These are phyloP conservation scores for Lumnitzera racemosa DNA, from an alignment of 345 rosid genomes.

Conservation along the genomic window DNA sequence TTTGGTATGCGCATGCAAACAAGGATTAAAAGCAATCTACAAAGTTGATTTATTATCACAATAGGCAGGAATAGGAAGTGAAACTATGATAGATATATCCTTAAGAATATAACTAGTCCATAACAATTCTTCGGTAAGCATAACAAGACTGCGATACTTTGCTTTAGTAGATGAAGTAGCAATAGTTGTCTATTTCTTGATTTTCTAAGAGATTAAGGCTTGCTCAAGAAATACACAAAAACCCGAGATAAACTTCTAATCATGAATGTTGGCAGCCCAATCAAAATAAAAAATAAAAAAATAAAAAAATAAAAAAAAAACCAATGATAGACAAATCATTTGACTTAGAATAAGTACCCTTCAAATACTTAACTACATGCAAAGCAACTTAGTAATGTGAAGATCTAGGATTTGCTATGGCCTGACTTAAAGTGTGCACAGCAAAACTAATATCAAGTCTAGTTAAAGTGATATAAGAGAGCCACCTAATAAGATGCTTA, in stretches of 20 bases:
- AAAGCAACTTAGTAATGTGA: background rate
- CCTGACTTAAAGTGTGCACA: background rate
- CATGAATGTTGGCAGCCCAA: background rate
- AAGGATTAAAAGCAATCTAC: background rate
- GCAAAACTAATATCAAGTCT: no score
- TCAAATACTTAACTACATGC: no score
- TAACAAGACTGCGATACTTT: background rate
- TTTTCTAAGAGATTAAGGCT: background rate
- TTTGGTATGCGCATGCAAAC: background rate
- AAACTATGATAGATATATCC: background rate
- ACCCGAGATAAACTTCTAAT: background rate
- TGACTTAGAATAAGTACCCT: no score
- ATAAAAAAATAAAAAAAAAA: no score
- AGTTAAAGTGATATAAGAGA: no score
- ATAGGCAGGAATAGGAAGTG: no score
- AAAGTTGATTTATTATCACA: background rate
- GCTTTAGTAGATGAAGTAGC: background rate
- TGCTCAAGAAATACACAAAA: background rate
- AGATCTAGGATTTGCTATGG: background rate
- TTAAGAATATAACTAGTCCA: background rate
- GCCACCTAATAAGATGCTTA: no score
- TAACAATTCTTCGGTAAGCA: background rate
- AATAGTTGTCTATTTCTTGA: background rate
- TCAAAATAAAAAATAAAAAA: background rate
- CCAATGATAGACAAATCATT: background rate